Base-by-base conservation (phyloP, 2,329 filamentous ascomycete genomes). In the Phialophora macrospora region DNA sequence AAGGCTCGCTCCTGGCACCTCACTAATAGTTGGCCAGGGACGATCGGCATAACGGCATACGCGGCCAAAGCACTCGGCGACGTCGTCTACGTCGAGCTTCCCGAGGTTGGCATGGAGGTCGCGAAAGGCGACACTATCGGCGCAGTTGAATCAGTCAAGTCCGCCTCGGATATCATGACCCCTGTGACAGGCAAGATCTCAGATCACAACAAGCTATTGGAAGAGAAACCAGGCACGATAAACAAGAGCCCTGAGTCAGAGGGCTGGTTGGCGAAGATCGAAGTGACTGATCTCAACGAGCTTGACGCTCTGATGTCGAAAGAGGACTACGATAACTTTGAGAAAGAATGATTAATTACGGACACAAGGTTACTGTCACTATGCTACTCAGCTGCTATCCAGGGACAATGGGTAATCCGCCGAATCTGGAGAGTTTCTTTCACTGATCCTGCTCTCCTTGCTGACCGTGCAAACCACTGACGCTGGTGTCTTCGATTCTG, bases 121-220 rank as follows among this genome's bases (percentile, higher is more conserved):
- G 80, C 80, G 65, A 85, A 88, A 64, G 93, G 93, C 74, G 94
- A 98, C 76, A 85, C 90, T 70, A 90, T 98, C 72, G 95, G 95
- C 72, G 93, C 94, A 67, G 94, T 99, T 73, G 95, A 99, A 83
- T 97, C 93, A 2, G 95, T 99, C 79, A 99, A 99, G 85, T 95
- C 90, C 69, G 95, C 95, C n/a, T 94, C 92, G 70, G 95, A 99
- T 78, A 97, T 99, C 83, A 90, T 97, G 81, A 89, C 92, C 14
- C 95, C 95, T 20, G 86, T 97, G 71, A 81, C 85, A 60, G 94
- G 94, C 76, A 90, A 82, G 72, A 87, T 99, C 67, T 84, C 87
- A 44, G 86, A 90, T 75, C 84, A 88, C 74, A 99, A 99, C 82
- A 75, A 76, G 11, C 76, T 83, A 66, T 85, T 99, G 68, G 91